phyloP scores from a whole-genome alignment of 225 moss, liverwort and hornwort species.

The Bryoerythrophyllum caledonicum region DNA sequence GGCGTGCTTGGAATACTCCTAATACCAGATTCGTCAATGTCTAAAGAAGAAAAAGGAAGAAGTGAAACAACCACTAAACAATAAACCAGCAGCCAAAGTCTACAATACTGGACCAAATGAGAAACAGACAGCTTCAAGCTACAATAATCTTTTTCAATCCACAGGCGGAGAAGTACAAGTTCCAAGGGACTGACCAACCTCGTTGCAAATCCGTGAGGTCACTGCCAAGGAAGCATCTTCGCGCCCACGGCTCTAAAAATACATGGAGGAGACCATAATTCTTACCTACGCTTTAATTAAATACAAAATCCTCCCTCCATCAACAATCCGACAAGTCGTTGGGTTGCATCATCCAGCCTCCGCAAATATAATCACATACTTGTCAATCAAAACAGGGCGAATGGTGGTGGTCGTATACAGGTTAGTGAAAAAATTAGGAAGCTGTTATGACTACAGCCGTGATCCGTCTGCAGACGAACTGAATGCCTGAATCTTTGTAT shows the following conservation, averaged over 20 bases:
- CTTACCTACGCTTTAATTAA: not conserved
- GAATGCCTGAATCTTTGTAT: conserved; percentile 47
- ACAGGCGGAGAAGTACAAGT: conserved; percentile 24
- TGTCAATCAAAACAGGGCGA: conserved; percentile 24
- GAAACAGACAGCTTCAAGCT: not conserved
- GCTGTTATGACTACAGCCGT: conserved; percentile 15
- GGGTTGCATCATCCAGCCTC: conserved; percentile 11
- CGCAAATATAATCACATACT: conserved; percentile 24
- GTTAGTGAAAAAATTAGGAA: conserved; percentile 19
- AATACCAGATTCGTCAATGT: too few species aligned
- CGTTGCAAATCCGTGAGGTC: conserved; percentile 9
- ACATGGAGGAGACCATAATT: conserved; percentile 12
- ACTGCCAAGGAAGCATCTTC: conserved; percentile 7
- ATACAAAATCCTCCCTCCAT: not conserved
- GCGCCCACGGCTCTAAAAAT: conserved; percentile 6
- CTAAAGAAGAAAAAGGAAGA: too few species aligned
- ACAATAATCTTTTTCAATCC: not conserved
- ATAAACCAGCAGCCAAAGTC: too few species aligned
- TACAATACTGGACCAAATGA: not conserved
- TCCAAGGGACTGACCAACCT: conserved; percentile 8
- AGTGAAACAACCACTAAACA: too few species aligned
- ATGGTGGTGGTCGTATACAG: conserved; percentile 15
- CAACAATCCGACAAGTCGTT: not conserved
- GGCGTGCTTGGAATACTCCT: too few species aligned
- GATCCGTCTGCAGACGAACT: conserved; percentile 19